Evolutionary conservation across 768 basidiomycete genomes (phyloP), one percentile per base, ranked within the genome.

Genomic region (Crassisporium funariophilum): DNA sequence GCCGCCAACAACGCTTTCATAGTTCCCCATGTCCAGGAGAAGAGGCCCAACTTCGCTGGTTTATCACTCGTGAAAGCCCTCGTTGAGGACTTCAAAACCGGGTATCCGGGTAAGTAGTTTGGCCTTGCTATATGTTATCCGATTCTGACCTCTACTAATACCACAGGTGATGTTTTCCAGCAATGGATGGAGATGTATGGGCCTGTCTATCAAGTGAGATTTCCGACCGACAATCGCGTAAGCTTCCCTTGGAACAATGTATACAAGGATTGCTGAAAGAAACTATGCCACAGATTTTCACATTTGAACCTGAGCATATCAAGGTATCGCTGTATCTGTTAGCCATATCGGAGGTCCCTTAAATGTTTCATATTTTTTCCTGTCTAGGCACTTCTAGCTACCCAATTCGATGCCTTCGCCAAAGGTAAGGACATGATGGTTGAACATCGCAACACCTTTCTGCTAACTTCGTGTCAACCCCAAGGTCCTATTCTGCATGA

Each of bases 71-170:
- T 52, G 29, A 35, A 27, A 19, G 17, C 33, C 5, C 13, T 52
- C 13, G 31, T 51, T 15, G 21, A 52, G 7, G 47, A 52, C 25
- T 33, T 53, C 21, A 45, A 49, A 31, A 41, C 15, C 4, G 52
- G 44, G 11, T 53, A 49, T 83, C 49, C 83, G 79, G 65, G 81
- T 79, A 62, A 37, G 47, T 37, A 13, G 4, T 5, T 8, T 27
- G 13, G 8, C 13, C 23, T 33, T 35, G 8, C 8, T 22, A 10
- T 20, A 31, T 31, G 4, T 23, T 16, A 3, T 40, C 27, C 3
- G 13, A 22, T 15, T 7, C 17, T 19, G 15, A 41, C 6, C 13
- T 22, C 23, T 40, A n/a, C 40, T 25, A 19, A 4, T 29, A n/a
- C n/a, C n/a, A n/a, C 31, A 33, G 31, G 31, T 33, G 31, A 33